These are phyloP conservation scores for Litchi chinensis DNA, from an alignment of 345 rosid genomes.

Conservation along the genomic window DNA sequence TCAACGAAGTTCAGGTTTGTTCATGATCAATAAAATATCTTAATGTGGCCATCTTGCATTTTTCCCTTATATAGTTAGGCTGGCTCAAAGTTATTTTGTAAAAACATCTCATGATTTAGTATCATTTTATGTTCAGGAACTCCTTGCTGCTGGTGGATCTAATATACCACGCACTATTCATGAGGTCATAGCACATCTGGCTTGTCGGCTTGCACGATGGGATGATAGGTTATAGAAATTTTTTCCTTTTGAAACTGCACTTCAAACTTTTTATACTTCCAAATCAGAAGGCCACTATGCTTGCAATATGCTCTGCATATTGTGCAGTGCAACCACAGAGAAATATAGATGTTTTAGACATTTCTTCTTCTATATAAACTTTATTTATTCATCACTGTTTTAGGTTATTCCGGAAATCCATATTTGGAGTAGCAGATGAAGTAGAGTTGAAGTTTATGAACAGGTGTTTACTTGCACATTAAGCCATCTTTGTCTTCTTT, in stretches of 20 bases:
- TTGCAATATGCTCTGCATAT: not conserved
- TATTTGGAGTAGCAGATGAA: slow-evolving; percentile 72
- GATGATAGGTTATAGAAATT: slow-evolving; percentile 58
- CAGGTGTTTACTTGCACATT: slow-evolving; percentile 40
- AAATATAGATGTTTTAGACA: not conserved
- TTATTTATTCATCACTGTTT: not conserved
- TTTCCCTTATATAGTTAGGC: not conserved
- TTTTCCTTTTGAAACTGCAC: not conserved
- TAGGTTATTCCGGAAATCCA: slow-evolving; percentile 57
- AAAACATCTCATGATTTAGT: slow-evolving; percentile 5
- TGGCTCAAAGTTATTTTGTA: not conserved
- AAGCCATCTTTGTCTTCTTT: not conserved
- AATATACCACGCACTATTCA: slow-evolving; percentile 48
- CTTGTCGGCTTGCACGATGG: slow-evolving; percentile 64
- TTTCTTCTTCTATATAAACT: not conserved
- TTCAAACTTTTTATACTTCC: not conserved
- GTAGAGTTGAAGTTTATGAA: slow-evolving; percentile 73
- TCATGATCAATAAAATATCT: not conserved
- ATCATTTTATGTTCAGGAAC: slow-evolving; percentile 40
- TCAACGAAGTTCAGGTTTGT: slow-evolving; percentile 66
- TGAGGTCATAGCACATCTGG: slow-evolving; percentile 63
- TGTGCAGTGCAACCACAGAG: not conserved
- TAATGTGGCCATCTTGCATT: not conserved
- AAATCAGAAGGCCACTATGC: not conserved
- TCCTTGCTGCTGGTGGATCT: slow-evolving; percentile 54